Base-by-base conservation (phyloP, 2,329 filamentous ascomycete species). In the Venturia asperata region DNA sequence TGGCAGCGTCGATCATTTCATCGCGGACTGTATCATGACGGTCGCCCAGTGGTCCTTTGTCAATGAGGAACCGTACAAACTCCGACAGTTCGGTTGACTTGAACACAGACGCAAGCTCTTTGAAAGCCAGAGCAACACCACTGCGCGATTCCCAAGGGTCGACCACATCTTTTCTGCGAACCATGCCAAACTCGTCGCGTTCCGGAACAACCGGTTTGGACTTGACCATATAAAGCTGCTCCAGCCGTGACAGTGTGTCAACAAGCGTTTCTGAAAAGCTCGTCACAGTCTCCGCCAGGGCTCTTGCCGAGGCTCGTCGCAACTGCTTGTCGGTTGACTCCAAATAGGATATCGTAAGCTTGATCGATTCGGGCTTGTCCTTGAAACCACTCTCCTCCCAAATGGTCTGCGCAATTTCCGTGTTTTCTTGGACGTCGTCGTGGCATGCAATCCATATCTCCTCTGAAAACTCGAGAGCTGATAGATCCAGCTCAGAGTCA, bases 371-470 rank as follows among this genome's bases (percentile, higher is more conserved):
- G 24, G 84, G 78, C 1, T 85, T 83, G 15, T 93, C 78, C 67
- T 88, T 79, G 67, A 97, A 88, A 9, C 85, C 88, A 73, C 93
- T 96, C 72, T 97, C 94, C 72, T 96, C 91, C 94, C 94, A 99
- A 43, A 99, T 96, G 15, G 93, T 90, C 63, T 82, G 84, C 7
- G 90, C 93, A 64, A 96, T 81, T 58, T 92, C 90, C 10, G 83
- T 84, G 71, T 97, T 97, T 74, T 97, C 92, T 55, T 89, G 85
- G 24, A 91, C 85, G 70, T 96, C 91, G 69, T 99, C 94, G 71
- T 99, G 92, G 71, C 87, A 93, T 55, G 90, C 90, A 52, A 99
- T 82, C 92, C 92, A 99, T 27, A 99, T 89, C 73, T 97, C 90
- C 67, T 94, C 88, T 3, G 89, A 94, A 72, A 92, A 94, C 39